phyloP scores from a whole-genome alignment of 495 filamentous ascomycete genomes.

The Trypethelium eluteriae region DNA sequence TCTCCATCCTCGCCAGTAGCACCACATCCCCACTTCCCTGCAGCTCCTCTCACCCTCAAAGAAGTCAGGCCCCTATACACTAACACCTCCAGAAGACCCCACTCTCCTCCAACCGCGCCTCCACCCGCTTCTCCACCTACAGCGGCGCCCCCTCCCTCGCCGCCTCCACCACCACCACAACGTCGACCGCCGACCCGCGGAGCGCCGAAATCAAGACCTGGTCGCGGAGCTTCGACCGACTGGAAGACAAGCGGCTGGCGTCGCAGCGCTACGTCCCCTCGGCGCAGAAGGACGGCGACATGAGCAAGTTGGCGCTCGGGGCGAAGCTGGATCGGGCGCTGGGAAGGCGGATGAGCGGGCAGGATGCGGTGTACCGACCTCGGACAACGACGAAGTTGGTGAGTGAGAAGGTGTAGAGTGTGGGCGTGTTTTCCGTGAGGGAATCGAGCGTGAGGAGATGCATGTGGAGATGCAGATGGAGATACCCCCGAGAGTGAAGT shows the following conservation, averaged over 20 bases:
- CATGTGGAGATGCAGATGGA: neutral
- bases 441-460: neutral
- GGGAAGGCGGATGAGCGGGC: constrained; percentile 76
- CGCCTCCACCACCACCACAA: constrained; percentile 53
- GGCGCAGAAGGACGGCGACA: constrained; percentile 72
- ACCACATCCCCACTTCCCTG: neutral
- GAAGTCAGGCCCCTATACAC: neutral
- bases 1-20: no score
- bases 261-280: constrained; percentile 79
- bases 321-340: constrained; percentile 93
- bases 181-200: constrained; percentile 44
- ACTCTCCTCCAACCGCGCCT: constrained; percentile 29
- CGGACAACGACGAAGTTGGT: constrained; percentile 29
- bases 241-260: constrained; percentile 81
- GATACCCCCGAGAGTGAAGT: neutral
- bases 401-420: constrained; percentile 19
- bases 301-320: constrained; percentile 83
- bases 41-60: neutral
- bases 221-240: constrained; percentile 73
- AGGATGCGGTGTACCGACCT: constrained; percentile 76
- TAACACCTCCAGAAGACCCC: neutral
- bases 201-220: constrained; percentile 70
- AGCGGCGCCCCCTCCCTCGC: constrained; percentile 62
- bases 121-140: constrained; percentile 72
- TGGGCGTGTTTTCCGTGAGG: neutral